Percentiles rank a stretch among this genome's conserved stretches.
Conservation (phyloP, 2,329 filamentous ascomycete genomes). For the Colletotrichum australisinense region DNA sequence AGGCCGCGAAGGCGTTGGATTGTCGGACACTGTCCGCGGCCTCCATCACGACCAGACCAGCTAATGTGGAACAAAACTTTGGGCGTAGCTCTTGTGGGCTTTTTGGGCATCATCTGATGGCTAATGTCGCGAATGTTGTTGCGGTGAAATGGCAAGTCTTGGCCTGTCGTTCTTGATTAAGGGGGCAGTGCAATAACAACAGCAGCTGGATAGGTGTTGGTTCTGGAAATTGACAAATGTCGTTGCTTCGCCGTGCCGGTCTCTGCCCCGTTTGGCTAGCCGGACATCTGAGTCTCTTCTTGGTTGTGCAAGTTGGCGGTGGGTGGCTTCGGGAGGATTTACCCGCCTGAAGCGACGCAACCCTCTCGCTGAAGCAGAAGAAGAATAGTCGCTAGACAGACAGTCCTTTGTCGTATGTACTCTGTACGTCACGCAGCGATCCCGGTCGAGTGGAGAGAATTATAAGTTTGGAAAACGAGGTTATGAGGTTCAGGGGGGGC, state of each 20-base stretch:
- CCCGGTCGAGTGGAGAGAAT: background rate
- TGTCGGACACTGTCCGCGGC: slow-evolving; percentile 4
- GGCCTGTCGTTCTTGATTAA: background rate
- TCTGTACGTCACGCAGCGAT: background rate
- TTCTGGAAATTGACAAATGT: background rate
- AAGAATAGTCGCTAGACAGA: background rate
- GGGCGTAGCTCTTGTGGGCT: background rate
- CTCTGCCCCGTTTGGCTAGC: background rate
- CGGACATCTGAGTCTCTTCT: background rate
- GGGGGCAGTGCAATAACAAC: background rate
- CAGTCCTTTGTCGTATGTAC: background rate
- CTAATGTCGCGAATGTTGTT: background rate
- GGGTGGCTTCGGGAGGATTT: slow-evolving; percentile 15
- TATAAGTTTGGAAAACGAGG: background rate
- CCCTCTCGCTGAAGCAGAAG: background rate
- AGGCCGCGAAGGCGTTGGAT: background rate
- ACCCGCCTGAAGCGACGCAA: background rate
- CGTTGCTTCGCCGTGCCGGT: background rate
- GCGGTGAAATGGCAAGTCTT: background rate
- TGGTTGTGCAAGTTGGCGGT: background rate
- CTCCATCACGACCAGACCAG: background rate
- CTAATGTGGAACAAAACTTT: background rate
- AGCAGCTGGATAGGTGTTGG: background rate
- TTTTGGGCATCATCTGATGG: background rate
- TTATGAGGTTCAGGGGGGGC: background rate